Evolutionary conservation across 768 basidiomycete genomes (phyloP), one percentile per base, ranked within the genome.

Genomic region (Phaffia tasmanica): DNA sequence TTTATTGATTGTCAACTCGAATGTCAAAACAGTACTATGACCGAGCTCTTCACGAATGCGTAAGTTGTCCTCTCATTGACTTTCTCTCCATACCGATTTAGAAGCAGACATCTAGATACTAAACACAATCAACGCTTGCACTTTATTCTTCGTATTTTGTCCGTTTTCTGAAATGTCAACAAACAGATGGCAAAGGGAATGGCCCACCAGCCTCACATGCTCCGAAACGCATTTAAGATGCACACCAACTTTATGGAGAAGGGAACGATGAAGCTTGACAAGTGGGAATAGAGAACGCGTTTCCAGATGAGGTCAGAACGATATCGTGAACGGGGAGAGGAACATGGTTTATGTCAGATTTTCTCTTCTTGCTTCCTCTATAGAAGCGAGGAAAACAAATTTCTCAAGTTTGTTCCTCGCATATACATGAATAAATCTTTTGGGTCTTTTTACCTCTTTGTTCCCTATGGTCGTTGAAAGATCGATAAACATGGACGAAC

Each of bases 221-320:
- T 74, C 16, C 30, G n/a, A 29, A 71, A 70, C 32, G 71, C 72
- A 1, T 70, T 73, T 67, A 69, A 70, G 70, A 72, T 74, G 72
- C 70, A 70, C 48, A 49, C 56, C 9, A 64, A 70, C 53, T 63
- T 74, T 56, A 53, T 61, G 68, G 59, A 72, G 58, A 68, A 72
- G 16, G 74, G 74, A 19, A 70, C 72, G n/a, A 74, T 74, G 74
- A 73, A 72, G 70, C 54, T 74, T 21, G 67, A 67, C 58, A 69
- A 67, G 53, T 73, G 72, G 73, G 51, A 63, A 29, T 63, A 54
- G 32, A 50, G 3, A 25, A 4, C 3, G 3, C 5, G 56, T 18
- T 27, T 27, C 6, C 25, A 11, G 11, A 42, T 5, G 11, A 42
- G 35, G 4, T 42, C 35, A 42, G 4, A 42, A 42, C 35, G 35